Evolutionary conservation across 2,329 filamentous ascomycete species (phyloP), one percentile per base, ranked within the genome.

Genomic region (Cladosporium sp.): DNA sequence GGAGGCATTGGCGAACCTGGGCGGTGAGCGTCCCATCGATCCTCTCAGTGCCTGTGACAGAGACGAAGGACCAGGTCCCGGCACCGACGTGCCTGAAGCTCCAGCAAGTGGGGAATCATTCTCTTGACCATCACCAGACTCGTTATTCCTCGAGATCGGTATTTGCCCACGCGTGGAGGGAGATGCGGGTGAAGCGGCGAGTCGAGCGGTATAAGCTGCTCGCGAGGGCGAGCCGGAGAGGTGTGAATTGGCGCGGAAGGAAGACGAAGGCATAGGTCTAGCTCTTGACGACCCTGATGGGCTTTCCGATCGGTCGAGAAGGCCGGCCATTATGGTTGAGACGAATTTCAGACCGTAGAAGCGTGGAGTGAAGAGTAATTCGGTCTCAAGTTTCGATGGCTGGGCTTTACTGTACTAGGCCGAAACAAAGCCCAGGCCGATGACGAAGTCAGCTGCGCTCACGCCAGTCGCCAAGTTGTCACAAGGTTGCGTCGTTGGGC

Each of bases 11-110:
- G 47, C 47, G 39, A 85, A 82, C 39, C 83, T 78, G 33, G 85
- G 83, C 15, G 87, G 85, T 20, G 83, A 83, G 42, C 79, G 79
- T 54, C 84, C 85, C 32, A 86, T 72, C 9, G 84, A 86, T 59
- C 85, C 83, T 53, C 86, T 86, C 55, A 96, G 73, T n/a, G 89
- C 92, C 20, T 88, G 87, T 30, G 92, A 90, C 49, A 97, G 79
- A 53, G 90, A 91, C 20, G 92, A 96, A 42, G 90, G 81, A 19
- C 89, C 89, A 6, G 89, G 90, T 0, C 88, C 89, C 6, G 84
- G 80, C 7, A 82, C 70, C 43, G 81, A 85, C 12, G 78, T 56
- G 74, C 66, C 50, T 68, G 68, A 56, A 71, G 74, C 53, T 68
- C 80, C 47, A 78, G 78, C 52, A 80, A 94, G 76, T 32, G 87